phyloP scores from a whole-genome alignment of 352 stramenopile species.

The Globisporangium spiculum region DNA sequence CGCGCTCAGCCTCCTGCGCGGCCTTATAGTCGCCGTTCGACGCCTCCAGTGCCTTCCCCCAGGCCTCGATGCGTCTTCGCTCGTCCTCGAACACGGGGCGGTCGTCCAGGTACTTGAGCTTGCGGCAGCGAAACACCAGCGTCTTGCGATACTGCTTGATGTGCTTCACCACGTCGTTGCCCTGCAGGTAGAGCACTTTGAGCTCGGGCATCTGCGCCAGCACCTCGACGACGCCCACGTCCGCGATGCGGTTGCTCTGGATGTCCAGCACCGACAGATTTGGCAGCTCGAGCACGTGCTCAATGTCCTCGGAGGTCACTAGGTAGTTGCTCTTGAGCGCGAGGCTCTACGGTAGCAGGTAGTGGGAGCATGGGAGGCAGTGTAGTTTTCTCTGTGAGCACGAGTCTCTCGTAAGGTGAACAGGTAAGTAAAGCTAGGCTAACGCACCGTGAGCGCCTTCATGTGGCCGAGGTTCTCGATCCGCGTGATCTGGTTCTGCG shows the following conservation, averaged over 20 bases:
- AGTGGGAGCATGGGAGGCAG: neutral
- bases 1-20: slow-evolving; percentile 78
- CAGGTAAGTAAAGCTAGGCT: neutral
- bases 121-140: slow-evolving; percentile 65
- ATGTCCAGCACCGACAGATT: slow-evolving; percentile 76
- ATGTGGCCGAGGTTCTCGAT: slow-evolving; percentile 80
- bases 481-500: slow-evolving; percentile 74
- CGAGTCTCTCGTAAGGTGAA: no score
- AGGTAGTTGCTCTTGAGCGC: slow-evolving; percentile 80
- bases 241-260: slow-evolving; percentile 77
- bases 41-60: slow-evolving; percentile 62
- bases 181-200: slow-evolving; percentile 83
- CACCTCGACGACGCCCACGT: slow-evolving; percentile 61
- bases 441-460: slow-evolving; percentile 55
- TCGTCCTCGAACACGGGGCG: slow-evolving; percentile 87
- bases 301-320: slow-evolving; percentile 51
- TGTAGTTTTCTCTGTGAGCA: neutral
- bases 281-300: slow-evolving; percentile 60
- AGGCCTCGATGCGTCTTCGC: slow-evolving; percentile 76
- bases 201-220: slow-evolving; percentile 70
- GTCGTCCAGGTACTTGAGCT: slow-evolving; percentile 82
- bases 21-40: slow-evolving; percentile 73
- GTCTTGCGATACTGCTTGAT: slow-evolving; percentile 87
- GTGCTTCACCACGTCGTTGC: slow-evolving; percentile 86
- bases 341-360: slow-evolving; percentile 39